Conservation (phyloP, 2,329 filamentous ascomycete genomes). For the Coniochaeta pulveracea region DNA sequence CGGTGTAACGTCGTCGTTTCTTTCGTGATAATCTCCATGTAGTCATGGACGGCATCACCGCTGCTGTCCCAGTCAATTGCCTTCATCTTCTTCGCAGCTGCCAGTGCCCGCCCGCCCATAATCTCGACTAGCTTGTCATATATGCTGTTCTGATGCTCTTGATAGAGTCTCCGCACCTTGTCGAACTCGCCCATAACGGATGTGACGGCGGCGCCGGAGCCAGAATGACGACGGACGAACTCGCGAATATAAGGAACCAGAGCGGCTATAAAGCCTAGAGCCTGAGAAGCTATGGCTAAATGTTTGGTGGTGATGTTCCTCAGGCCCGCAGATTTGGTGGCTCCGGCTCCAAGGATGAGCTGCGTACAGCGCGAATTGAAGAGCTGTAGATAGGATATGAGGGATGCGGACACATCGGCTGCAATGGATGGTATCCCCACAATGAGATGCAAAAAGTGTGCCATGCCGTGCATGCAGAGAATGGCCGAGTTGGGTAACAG, state of each 20-base stretch:
- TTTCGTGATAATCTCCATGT: constrained; percentile 80
- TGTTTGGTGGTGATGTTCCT: constrained; percentile 97
- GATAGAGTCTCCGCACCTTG: constrained; percentile 69
- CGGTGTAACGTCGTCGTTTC: constrained; percentile 79
- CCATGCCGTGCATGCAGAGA: constrained; percentile 69
- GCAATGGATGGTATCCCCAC: constrained; percentile 83
- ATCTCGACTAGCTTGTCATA: constrained; percentile 91
- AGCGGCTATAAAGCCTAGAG: constrained; percentile 75
- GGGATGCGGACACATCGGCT: constrained; percentile 63
- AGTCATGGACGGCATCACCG: constrained; percentile 43
- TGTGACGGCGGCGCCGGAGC: constrained; percentile 38
- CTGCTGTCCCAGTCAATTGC: constrained; percentile 61
- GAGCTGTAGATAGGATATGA: constrained; percentile 78
- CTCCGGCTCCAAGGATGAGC: constrained; percentile 87
- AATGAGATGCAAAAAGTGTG: constrained; percentile 72
- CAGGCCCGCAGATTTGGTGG: constrained; percentile 75
- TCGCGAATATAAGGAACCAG: constrained; percentile 85
- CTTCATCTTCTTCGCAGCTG: constrained; percentile 66
- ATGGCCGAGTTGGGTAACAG: constrained; percentile 77
- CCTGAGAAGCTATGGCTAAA: constrained; percentile 81
- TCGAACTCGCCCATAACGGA: constrained; percentile 74
- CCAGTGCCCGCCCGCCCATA: constrained; percentile 65
- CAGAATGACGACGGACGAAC: constrained; percentile 70
- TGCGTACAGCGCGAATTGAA: constrained; percentile 98
- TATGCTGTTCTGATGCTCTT: constrained; percentile 84